Percentiles rank a stretch among this genome's conserved stretches.
phyloP scores from a whole-genome alignment of 768 basidiomycete genomes.

The Hygrocybe coccinea region DNA sequence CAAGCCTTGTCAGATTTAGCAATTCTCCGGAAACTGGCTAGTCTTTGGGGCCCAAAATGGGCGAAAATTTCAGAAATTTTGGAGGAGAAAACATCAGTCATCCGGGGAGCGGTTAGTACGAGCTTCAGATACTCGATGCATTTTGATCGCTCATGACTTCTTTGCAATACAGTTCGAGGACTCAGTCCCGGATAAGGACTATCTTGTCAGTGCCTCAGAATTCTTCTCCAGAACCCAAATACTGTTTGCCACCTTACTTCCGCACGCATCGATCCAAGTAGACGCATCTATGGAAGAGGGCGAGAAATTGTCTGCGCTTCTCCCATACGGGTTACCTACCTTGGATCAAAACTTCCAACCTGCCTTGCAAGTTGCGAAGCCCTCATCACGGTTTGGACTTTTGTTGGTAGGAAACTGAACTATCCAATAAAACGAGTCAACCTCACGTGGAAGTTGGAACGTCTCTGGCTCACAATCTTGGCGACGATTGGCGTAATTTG shows the following conservation, averaged over 20 bases:
- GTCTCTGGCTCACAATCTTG: no score
- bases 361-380: constrained; percentile 61
- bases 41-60: constrained; percentile 32
- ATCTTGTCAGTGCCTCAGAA: constrained; percentile 26
- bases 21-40: constrained; percentile 43
- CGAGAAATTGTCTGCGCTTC: constrained; percentile 27
- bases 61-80: constrained; percentile 22
- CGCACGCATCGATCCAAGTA: constrained; percentile 33
- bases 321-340: constrained; percentile 50
- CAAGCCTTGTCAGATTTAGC: constrained; percentile 44
- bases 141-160: not conserved
- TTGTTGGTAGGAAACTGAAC: constrained; percentile 54
- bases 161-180: constrained; percentile 9
- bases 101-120: constrained; percentile 25
- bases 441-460: no score
- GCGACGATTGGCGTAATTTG: no score
- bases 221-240: constrained; percentile 55
- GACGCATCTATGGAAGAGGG: not conserved
- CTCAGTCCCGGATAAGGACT: constrained; percentile 12
- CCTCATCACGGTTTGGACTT: constrained; percentile 70
- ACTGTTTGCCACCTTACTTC: constrained; percentile 56
- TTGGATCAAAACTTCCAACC: constrained; percentile 52
- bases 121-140: not conserved
- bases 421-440: constrained; percentile 4
- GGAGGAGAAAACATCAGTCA: constrained; percentile 23